Evolutionary conservation across 2,329 filamentous ascomycete genomes (phyloP).

Genomic region (Endocalyx cinctus): DNA sequence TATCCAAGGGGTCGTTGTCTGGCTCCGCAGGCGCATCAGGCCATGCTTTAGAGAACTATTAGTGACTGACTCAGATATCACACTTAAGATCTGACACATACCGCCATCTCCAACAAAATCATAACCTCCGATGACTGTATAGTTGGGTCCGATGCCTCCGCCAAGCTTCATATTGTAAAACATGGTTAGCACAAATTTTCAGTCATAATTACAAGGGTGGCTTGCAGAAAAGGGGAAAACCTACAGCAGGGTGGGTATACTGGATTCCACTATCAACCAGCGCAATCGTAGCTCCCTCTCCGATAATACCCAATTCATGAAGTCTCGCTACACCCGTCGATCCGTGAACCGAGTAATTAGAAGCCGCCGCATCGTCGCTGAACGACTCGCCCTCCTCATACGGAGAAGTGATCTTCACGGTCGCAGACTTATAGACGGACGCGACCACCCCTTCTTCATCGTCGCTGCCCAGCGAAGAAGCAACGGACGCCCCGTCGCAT

Average conservation of each 20-base stretch:
- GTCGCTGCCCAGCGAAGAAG: constrained; percentile 6
- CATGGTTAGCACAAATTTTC: constrained; percentile 1
- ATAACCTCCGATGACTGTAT: constrained; percentile 19
- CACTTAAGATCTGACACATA: no score
- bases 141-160: constrained; percentile 17
- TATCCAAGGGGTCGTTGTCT: constrained; percentile 17
- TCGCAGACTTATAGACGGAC: constrained; percentile 16
- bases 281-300: constrained; percentile 18
- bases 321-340: constrained; percentile 18
- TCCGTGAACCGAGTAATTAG: constrained; percentile 18
- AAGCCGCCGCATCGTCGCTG: constrained; percentile 15
- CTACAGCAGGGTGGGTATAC: constrained; percentile 19
- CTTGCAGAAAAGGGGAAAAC: neutral
- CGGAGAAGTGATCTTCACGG: constrained; percentile 8
- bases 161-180: constrained; percentile 10
- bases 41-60: constrained; percentile 9
- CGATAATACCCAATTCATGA: constrained; percentile 16
- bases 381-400: constrained; percentile 14
- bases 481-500: constrained; percentile 13
- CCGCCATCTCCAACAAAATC: constrained; percentile 16
- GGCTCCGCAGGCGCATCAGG: constrained; percentile 13
- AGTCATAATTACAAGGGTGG: no score
- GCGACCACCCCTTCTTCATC: constrained; percentile 11
- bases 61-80: no score
- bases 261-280: constrained; percentile 20